Evolutionary conservation across 2,329 filamentous ascomycete species (phyloP), one percentile per base, ranked within the genome.

Genomic region (Chrysoporthe austroafricana): DNA sequence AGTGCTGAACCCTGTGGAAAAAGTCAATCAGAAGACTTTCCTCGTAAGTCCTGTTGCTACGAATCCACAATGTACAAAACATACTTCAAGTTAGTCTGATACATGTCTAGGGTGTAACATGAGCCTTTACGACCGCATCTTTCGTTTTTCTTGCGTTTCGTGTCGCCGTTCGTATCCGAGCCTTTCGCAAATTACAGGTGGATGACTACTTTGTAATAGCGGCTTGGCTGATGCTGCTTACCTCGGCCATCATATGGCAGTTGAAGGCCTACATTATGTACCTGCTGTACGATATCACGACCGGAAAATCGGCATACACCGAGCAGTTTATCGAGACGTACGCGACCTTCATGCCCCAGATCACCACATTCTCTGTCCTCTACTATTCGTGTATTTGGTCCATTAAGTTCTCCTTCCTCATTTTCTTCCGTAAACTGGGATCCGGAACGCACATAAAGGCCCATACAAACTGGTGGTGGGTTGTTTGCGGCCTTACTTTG

Each of bases 211-310:
- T 61, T 16, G 58, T 61, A 26, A 46, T 61, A 16, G 36, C n/a
- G 14, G 58, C 58, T 5, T 61, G 58, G 58, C 6, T 61, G 21
- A 61, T 61, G 58, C 42, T 61, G 14, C 26, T 61, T 9, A 32
- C 58, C n/a, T 61, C n/a, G 11, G n/a, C 58, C 42, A 61, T 61
- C 39, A 44, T 43, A 16, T 61, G 58, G 58, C 58, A 61, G 18
- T 2, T 44, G 21, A 44, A 61, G 43, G 39, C 8, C 39, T 46
- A 61, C 39, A 44, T 61, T 11, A 32, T 61, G 58, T 61, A 61
- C 42, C 21, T 26, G 58, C 36, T 34, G 36, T 61, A 46, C 58
- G 58, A 44, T 11, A 32, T 61, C 42, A 44, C 18, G 8, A 44
- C 18, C 11, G 58, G 58, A 4, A 61, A 44, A 46, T 4, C 39